Evolutionary conservation across 805 yeast genomes (phyloP).

Genomic region (Saccharomycodes ludwigii): DNA sequence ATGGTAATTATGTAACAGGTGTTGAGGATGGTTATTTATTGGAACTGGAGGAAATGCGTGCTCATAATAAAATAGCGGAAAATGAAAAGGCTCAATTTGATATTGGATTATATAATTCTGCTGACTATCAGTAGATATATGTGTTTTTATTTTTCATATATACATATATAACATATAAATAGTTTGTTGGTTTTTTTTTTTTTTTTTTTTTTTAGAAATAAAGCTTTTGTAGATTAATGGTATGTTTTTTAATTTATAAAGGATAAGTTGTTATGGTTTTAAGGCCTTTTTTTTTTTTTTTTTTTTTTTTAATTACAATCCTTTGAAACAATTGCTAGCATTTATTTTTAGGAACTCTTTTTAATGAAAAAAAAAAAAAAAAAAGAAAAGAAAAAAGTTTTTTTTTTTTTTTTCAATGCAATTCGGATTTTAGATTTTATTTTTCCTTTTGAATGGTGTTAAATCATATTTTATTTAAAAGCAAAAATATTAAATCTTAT

Average conservation of each 20-base stretch:
- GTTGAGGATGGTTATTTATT: conserved; percentile 70
- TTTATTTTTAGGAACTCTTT: not conserved
- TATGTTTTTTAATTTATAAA: too few species aligned
- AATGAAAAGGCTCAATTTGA: conserved; percentile 75
- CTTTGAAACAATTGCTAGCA: not conserved
- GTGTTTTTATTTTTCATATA: conserved; percentile 4
- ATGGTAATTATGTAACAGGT: conserved; percentile 92
- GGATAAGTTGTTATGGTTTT: too few species aligned
- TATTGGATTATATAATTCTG: conserved; percentile 47
- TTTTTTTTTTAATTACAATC: too few species aligned
- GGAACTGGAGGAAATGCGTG: conserved; percentile 74
- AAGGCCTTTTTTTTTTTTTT: too few species aligned
- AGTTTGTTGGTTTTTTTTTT: too few species aligned
- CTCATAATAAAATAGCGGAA: conserved; percentile 48
- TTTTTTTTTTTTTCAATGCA: not conserved
- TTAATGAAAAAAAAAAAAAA: conserved; percentile 1
- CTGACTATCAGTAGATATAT: conserved; percentile 30
- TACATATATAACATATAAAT: conserved; percentile 1
- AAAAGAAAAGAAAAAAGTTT: too few species aligned
- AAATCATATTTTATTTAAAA: too few species aligned
- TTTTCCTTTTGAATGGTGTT: conserved; percentile 1
- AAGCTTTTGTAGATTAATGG: too few species aligned
- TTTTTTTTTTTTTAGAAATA: too few species aligned
- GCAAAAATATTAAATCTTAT: conserved; percentile 4
- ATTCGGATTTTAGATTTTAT: not conserved